Conservation (phyloP, 148 eudicot genomes). For the Selenicereus undatus region DNA sequence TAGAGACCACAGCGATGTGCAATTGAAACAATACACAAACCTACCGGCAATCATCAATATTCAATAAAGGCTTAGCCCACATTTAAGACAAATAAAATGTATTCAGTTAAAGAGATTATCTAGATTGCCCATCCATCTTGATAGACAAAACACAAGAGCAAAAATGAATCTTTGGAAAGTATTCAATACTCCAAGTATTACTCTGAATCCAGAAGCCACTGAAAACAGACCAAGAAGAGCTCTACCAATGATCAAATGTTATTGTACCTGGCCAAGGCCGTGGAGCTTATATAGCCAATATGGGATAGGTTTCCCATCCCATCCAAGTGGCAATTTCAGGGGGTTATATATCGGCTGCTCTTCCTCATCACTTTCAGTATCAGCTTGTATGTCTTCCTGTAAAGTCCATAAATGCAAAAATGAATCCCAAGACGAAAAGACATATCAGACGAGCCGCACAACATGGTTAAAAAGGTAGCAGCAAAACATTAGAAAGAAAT, state of each 20-base stretch:
- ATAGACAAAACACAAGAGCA: neutral
- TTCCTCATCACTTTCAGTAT: slow-evolving; percentile 94
- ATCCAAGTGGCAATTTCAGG: slow-evolving; percentile 94
- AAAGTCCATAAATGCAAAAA: slow-evolving; percentile 22
- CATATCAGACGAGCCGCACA: neutral
- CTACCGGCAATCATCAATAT: neutral
- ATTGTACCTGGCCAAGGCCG: slow-evolving; percentile 94
- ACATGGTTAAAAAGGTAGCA: neutral
- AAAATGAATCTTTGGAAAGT: neutral
- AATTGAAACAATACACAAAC: neutral
- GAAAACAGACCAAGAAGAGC: neutral
- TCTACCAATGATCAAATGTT: neutral
- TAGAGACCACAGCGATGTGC: neutral
- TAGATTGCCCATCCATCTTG: neutral
- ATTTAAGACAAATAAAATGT: neutral
- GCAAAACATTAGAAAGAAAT: neutral
- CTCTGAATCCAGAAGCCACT: neutral
- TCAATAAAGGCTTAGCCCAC: no score
- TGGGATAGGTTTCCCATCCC: slow-evolving; percentile 99
- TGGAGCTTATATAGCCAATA: slow-evolving; percentile 98
- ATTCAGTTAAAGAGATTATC: neutral
- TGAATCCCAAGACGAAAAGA: slow-evolving; percentile 2
- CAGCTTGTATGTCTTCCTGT: slow-evolving; percentile 89
- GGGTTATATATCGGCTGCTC: slow-evolving; percentile 96
- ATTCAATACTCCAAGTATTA: neutral